Evolutionary conservation across 371 early-diverging fungal species (phyloP).

Genomic region (Apophysomyces ossiformis): DNA sequence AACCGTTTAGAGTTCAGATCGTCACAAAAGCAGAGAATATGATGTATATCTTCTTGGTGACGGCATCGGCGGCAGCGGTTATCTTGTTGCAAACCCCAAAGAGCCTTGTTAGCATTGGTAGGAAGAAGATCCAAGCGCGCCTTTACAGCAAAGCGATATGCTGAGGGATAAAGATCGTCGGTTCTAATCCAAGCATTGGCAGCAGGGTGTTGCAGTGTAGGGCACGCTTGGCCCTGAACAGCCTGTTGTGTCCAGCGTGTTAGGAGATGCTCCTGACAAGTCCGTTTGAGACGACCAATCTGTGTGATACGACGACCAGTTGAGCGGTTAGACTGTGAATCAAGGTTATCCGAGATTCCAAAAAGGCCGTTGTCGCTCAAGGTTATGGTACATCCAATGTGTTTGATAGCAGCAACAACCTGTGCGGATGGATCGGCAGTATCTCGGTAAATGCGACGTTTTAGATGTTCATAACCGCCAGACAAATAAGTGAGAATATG

Average conservation of each 20-base stretch:
- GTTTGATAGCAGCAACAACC: not conserved
- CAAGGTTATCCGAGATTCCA: not conserved
- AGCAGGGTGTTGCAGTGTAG: constrained; percentile 6
- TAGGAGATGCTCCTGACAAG: not conserved
- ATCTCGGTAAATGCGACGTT: constrained; percentile 1
- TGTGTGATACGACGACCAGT: constrained; percentile 1
- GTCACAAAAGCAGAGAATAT: constrained; percentile 5
- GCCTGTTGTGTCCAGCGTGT: not conserved
- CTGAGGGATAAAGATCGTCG: constrained; percentile 6
- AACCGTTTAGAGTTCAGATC: not conserved
- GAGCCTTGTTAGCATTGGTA: not conserved
- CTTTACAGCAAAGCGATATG: constrained; percentile 5
- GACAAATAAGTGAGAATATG: not conserved
- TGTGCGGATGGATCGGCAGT: constrained; percentile 3
- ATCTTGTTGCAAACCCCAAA: not conserved
- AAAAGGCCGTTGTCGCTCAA: not conserved
- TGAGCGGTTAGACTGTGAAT: not conserved
- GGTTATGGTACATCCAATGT: not conserved
- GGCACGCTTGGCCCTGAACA: constrained; percentile 4
- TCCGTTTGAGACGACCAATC: not conserved
- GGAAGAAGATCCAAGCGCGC: constrained; percentile 1
- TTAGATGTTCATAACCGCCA: constrained; percentile 11
- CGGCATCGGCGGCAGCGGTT: not conserved
- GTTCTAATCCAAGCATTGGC: constrained; percentile 6
- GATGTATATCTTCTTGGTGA: constrained; percentile 2